phyloP scores from a whole-genome alignment of 2,329 filamentous ascomycete genomes.

The Nigrograna mackinnonii region DNA sequence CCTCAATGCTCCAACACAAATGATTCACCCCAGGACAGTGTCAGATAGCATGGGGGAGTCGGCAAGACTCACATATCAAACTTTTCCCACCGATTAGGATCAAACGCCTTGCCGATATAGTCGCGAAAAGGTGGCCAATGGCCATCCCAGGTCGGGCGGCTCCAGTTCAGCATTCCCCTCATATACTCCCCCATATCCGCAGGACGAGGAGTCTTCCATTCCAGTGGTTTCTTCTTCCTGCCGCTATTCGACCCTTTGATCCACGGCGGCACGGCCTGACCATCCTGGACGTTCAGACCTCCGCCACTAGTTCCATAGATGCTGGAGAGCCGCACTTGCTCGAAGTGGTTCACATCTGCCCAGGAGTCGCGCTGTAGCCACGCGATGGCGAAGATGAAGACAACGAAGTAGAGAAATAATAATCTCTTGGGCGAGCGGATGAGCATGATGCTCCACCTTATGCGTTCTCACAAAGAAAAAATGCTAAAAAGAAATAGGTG shows the following conservation, averaged over 20 bases:
- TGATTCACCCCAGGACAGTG: too few species aligned
- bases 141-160: conserved; percentile 36
- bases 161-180: conserved; percentile 47
- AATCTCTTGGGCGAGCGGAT: conserved; percentile 43
- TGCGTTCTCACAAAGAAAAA: too few species aligned
- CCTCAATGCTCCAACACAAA: background rate
- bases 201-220: conserved; percentile 35
- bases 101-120: conserved; percentile 47
- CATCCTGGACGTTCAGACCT: background rate
- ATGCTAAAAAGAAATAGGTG: too few species aligned
- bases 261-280: conserved; percentile 1
- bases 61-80: conserved; percentile 40
- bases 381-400: conserved; percentile 35
- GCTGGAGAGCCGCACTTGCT: too few species aligned
- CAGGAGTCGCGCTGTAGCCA: conserved; percentile 33
- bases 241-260: conserved; percentile 13
- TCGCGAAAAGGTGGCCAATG: conserved; percentile 52
- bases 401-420: conserved; percentile 37
- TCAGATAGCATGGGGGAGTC: background rate
- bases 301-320: background rate
- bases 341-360: conserved; percentile 6
- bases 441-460: conserved; percentile 32
- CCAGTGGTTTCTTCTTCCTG: conserved; percentile 1
- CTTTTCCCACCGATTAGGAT: conserved; percentile 53
- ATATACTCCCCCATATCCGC: too few species aligned